Base-by-base conservation (phyloP, 2,329 filamentous ascomycete species). In the Aspergillus cejpii region DNA sequence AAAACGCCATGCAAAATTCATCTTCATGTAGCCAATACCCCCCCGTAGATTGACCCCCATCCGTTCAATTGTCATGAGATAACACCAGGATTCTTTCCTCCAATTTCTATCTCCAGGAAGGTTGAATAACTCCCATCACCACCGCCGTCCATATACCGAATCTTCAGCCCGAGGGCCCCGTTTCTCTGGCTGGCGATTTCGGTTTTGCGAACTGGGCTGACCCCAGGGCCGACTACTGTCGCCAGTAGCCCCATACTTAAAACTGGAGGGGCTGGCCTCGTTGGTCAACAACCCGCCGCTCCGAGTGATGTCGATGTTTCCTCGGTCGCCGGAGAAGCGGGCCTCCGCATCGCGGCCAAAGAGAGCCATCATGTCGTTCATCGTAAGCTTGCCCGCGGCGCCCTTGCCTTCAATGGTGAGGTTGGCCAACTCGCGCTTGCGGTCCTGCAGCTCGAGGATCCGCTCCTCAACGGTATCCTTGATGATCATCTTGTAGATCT, bases 401-500 rank as follows among this genome's bases (percentile, higher is more conserved):
- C 80, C 66, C 59, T 81, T 85, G 63, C 81, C 79, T 53, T 96
- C 92, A 47, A 98, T 92, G 10, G 92, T 87, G 50, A 90, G 83
- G 60, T 88, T 84, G n/a, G 92, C 91, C 10, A 98, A 78, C 57
- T 88, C 81, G 8, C 92, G 81, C 72, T 98, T 98, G 68, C 89
- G 88, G 52, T 95, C 85, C 68, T 98, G 92, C 17, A 98, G 78
- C 49, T 86, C 87, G n/a, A 97, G 73, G 57, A 98, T 98, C 46
- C 90, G 82, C 67, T 91, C 89, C 73, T 98, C 92, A 44, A 98
- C 91, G 0, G 85, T 90, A 54, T 84, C 77, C 53, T 80, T 79
- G 49, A 98, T 83, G 2, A 89, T 95, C 58, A 98, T 80, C 59
- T 92, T 94, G 74, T 95, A 98, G 51, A 98, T 88, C 44, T 91